Evolutionary conservation across 1,139 yeast genomes (phyloP).

Genomic region (Yamadazyma atlantica): DNA sequence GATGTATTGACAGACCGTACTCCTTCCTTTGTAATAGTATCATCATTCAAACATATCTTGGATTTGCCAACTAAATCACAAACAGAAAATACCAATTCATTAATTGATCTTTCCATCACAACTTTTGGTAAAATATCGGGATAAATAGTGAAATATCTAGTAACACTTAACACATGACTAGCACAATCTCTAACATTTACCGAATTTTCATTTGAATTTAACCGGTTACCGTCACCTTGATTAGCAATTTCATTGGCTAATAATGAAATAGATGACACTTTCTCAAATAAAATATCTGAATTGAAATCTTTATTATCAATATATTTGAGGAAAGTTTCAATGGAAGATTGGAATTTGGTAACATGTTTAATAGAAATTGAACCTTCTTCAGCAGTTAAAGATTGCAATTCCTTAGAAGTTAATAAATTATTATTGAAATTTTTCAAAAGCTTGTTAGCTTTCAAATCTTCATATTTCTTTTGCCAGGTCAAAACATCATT

Average conservation of each 20-base stretch:
- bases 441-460: constrained; percentile 28
- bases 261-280: constrained; percentile 52
- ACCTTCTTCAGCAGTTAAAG: constrained; percentile 40
- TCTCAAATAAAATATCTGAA: constrained; percentile 50
- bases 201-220: constrained; percentile 37
- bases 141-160: constrained; percentile 73
- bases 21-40: neutral
- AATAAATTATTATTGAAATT: constrained; percentile 25
- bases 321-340: constrained; percentile 44
- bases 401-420: constrained; percentile 25
- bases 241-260: constrained; percentile 49
- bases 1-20: neutral
- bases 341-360: constrained; percentile 45
- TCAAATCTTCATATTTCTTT: constrained; percentile 42
- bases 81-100: constrained; percentile 72
- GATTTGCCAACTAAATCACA: constrained; percentile 55
- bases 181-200: constrained; percentile 63
- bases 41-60: constrained; percentile 10
- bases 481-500: constrained; percentile 45
- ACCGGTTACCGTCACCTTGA: constrained; percentile 36
- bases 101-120: constrained; percentile 73
- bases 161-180: constrained; percentile 73
- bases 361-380: constrained; percentile 45
- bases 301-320: constrained; percentile 35
- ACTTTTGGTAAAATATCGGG: constrained; percentile 66